Conservation (phyloP, 352 stramenopile genomes). For the Pythium graminicola region DNA sequence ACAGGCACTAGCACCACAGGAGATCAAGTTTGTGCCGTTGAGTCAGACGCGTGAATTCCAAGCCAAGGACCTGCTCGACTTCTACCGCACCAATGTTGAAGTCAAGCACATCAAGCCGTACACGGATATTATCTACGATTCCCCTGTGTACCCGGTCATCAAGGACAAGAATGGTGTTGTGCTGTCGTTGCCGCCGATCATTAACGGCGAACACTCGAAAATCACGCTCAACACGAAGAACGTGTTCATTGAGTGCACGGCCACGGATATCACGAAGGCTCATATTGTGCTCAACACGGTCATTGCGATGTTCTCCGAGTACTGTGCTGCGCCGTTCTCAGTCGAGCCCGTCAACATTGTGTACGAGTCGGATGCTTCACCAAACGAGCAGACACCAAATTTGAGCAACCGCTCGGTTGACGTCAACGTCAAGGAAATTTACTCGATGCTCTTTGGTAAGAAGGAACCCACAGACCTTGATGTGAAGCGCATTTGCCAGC, state of each 20-base stretch:
- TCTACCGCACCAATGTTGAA: constrained; percentile 92
- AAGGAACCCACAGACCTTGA: constrained; percentile 72
- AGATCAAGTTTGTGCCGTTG: constrained; percentile 97
- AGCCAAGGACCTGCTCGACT: constrained; percentile 92
- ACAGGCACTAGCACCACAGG: constrained; percentile 85
- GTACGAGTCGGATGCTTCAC: constrained; percentile 87
- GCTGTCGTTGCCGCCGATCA: constrained; percentile 98
- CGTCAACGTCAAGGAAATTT: constrained; percentile 80
- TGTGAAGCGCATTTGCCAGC: constrained; percentile 79
- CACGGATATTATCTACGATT: constrained; percentile 99
- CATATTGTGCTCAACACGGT: constrained; percentile 99
- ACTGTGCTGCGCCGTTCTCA: constrained; percentile 94
- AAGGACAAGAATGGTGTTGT: constrained; percentile 94
- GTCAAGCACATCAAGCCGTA: constrained; percentile 99
- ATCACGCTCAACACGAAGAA: constrained; percentile 98
- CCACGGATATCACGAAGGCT: constrained; percentile 99
- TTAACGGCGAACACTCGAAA: constrained; percentile 97
- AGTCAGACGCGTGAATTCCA: constrained; percentile 89
- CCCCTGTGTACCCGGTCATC: constrained; percentile 96
- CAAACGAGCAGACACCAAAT: constrained; percentile 87
- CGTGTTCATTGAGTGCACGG: constrained; percentile 99
- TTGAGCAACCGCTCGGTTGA: constrained; percentile 88
- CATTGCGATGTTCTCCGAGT: constrained; percentile 99
- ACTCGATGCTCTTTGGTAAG: constrained; percentile 86
- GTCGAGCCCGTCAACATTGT: constrained; percentile 96